Base-by-base conservation (phyloP, 768 basidiomycete genomes). In the Termitomyces sp. region DNA sequence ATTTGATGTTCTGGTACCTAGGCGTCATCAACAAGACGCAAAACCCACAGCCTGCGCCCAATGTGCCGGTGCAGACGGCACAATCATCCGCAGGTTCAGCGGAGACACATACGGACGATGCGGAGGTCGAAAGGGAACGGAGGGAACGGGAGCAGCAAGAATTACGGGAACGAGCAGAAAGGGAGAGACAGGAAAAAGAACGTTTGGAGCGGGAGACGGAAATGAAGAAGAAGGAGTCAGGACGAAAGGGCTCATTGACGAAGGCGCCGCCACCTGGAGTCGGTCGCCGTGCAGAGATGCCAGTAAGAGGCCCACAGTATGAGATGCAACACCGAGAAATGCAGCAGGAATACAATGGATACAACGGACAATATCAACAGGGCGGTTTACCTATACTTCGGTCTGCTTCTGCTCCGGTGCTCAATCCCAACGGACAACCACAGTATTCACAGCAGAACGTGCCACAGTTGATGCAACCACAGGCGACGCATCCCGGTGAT, bases 1-100 rank as follows among this genome's bases (percentile, higher is more conserved):
- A 94, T 68, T 75, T 94, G 65, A 97, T 96, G 93, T 98, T 99
- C 78, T 99, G 97, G 97, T 99, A 98, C 69, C 80, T 99, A 38
- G 93, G 95, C 12, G 87, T 98, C 62, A 98, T 98, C 73, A 97
- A 98, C 72, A 94, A 96, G 72, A 83, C 91, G 19, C 87, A 86
- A 65, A 80, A 66, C 52, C 74, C 78, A 14, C 70, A 75, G 3
- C 67, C 74, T 12, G 63, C 78, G 40, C 61, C 72, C 30, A 68
- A 66, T 40, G 69, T 66, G 17, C 68, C 67, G 14, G 68, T 65
- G 17, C 68, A 67, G 12, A 63, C 51, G 8, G 57, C 68, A 5
- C 66, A 64, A 37, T 50, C 68, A 40, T 58, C 64, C 46, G 46
- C 31, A 50, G 64, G 69, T 52, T 72, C 73, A 38, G 68, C 68